Base-by-base conservation (phyloP, 1,284 basidiomycete species). In the Heliocybe sulcata region DNA sequence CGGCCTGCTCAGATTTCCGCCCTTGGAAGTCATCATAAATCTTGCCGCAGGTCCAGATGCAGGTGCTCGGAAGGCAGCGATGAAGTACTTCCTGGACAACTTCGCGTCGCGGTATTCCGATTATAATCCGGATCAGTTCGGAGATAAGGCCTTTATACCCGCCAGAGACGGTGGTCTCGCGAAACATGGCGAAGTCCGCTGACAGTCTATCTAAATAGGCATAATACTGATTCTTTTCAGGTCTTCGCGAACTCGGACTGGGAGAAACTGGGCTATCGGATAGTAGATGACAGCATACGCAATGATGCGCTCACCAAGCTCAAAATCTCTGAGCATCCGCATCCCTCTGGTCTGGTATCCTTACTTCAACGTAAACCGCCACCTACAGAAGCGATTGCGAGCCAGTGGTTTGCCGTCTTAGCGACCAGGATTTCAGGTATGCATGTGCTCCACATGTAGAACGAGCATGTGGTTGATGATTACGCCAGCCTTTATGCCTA, bases 11-110 rank as follows among this genome's bases (percentile, higher is more conserved):
- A 80, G 84, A 3, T 78, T 77, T 58, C 94, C 95, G 1, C 82
- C 89, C 1, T 67, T 96, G 31, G 74, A 82, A 8, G 76, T 76
- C 0, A 68, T 95, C 6, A 74, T 96, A 14, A 69, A 75, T 4
- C 74, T 94, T 9, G 92, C 91, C 38, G 78, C 87, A 1, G 75
- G 73, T 57, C 48, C 69, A 2, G 77, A 88, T 58, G 56, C 67
- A 11, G 63, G 67, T 61, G 66, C 80, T 51, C 79, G 81, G 19
- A 63, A 72, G 3, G 67, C 72, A 12, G 92, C 92, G 0, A 72
- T 96, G 48, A 81, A 82, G 53, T 97, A 94, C 69, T 76, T 96
- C 29, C 69, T 94, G 35, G 83, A 90, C 45, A 86, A 94, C 62
- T 74, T 85, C 45, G 65, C 69, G 14, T 74, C 72, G 1, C 79